Conservation (phyloP, 73 alveolate genomes). For the Paraurostyla sp. region DNA sequence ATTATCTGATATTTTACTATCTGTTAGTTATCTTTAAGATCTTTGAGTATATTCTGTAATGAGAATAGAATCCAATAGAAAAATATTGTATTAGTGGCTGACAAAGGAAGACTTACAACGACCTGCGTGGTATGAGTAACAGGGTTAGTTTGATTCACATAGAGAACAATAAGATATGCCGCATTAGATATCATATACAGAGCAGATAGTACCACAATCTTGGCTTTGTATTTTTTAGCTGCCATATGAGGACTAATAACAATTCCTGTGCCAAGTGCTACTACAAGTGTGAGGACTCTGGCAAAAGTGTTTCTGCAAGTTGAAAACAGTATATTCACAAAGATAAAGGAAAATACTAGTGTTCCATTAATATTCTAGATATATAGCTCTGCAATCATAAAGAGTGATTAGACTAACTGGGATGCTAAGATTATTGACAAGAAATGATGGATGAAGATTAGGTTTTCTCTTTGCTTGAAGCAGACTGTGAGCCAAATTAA, state of each 20-base stretch:
- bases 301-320: conserved; percentile 21
- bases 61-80: conserved; percentile 34
- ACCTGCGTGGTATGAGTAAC: neutral
- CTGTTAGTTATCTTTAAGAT: neutral
- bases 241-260: conserved; percentile 7
- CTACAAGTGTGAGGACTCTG: conserved; percentile 19
- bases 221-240: neutral
- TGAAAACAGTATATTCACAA: conserved; percentile 5
- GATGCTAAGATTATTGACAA: neutral
- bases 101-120: conserved; percentile 38
- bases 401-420: neutral
- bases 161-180: conserved; percentile 6
- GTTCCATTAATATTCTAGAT: neutral
- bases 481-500: neutral
- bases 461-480: neutral
- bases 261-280: conserved; percentile 42
- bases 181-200: neutral
- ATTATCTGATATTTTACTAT: neutral
- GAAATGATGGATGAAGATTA: conserved; percentile 19
- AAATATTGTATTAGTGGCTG: conserved; percentile 21
- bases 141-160: neutral
- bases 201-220: neutral
- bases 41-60: neutral
- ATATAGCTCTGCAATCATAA: conserved; percentile 8
- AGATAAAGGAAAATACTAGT: neutral